Conservation (phyloP, 352 stramenopile species). For the Pythium pyrilobum region DNA sequence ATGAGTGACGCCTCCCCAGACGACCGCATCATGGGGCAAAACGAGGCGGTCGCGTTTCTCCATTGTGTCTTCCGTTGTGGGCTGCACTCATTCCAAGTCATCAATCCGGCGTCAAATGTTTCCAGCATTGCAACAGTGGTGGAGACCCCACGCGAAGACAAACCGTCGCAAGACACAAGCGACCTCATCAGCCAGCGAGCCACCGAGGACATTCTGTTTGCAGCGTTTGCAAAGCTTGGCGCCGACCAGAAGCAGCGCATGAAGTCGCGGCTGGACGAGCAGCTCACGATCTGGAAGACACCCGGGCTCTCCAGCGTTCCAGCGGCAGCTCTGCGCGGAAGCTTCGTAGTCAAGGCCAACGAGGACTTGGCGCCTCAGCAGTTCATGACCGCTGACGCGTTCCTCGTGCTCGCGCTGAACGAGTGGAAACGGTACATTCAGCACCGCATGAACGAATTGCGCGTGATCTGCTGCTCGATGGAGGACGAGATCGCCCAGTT, state of each 20-base stretch:
- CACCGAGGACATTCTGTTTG: slow-evolving; percentile 39
- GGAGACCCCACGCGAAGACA: too few relatives aligned
- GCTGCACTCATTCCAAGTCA: slow-evolving; percentile 45
- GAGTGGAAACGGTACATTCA: slow-evolving; percentile 75
- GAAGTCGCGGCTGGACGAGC: slow-evolving; percentile 29
- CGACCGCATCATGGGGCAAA: slow-evolving; percentile 58
- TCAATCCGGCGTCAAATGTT: slow-evolving; percentile 39
- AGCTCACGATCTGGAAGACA: slow-evolving; percentile 21
- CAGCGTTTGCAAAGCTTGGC: slow-evolving; percentile 43
- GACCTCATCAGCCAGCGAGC: slow-evolving; percentile 36
- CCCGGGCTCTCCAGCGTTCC: slow-evolving; percentile 1
- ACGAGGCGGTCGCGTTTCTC: slow-evolving; percentile 61
- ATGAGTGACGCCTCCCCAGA: slow-evolving; percentile 58
- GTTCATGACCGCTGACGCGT: slow-evolving; percentile 37
- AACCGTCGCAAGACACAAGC: too few relatives aligned
- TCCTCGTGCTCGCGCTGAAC: slow-evolving; percentile 50
- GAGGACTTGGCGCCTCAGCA: slow-evolving; percentile 7
- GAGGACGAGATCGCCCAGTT: slow-evolving; percentile 56
- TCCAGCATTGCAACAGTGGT: too few relatives aligned
- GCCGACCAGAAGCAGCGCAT: slow-evolving; percentile 44
- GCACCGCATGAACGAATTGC: slow-evolving; percentile 62
- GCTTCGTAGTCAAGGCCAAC: not conserved
- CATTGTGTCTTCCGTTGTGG: slow-evolving; percentile 52
- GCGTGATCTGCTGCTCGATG: slow-evolving; percentile 46
- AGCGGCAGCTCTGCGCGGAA: slow-evolving; percentile 2